Conservation (phyloP, 163 green algal genomes). For the Chlamydomonas reinhardtii region DNA sequence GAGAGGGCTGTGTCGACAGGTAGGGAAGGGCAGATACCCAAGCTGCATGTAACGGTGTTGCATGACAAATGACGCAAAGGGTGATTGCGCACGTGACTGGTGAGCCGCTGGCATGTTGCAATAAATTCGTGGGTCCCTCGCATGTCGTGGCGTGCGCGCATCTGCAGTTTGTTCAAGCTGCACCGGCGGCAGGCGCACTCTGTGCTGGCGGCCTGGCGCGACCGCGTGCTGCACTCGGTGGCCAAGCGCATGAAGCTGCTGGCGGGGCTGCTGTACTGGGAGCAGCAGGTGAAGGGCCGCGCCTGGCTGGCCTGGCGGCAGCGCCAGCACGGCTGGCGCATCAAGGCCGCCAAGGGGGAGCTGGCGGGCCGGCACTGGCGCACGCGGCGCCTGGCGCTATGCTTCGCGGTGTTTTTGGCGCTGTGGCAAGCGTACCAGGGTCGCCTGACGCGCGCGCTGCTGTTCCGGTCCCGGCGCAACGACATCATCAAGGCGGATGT, state of each 20-base stretch:
- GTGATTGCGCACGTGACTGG: too few relatives aligned
- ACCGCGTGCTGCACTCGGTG: not conserved
- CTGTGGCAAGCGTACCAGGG: constrained; percentile 22
- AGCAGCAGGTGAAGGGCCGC: constrained; percentile 19
- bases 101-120: too few relatives aligned
- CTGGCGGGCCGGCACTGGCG: constrained; percentile 24
- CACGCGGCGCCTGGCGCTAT: constrained; percentile 14
- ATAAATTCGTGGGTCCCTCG: too few relatives aligned
- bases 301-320: constrained; percentile 15
- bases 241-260: constrained; percentile 47
- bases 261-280: constrained; percentile 26
- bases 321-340: not conserved
- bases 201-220: constrained; percentile 17
- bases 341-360: not conserved
- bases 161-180: not conserved
- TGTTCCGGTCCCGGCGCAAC: not conserved
- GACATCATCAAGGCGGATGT: not conserved
- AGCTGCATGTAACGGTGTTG: too few relatives aligned
- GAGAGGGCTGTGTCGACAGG: too few relatives aligned
- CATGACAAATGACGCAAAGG: too few relatives aligned
- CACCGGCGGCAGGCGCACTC: not conserved
- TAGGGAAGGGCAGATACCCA: too few relatives aligned
- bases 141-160: too few relatives aligned
- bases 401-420: constrained; percentile 1
- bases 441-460: constrained; percentile 10